phyloP scores from a whole-genome alignment of 306 rosid species.

The Cicer pinnatifidum region DNA sequence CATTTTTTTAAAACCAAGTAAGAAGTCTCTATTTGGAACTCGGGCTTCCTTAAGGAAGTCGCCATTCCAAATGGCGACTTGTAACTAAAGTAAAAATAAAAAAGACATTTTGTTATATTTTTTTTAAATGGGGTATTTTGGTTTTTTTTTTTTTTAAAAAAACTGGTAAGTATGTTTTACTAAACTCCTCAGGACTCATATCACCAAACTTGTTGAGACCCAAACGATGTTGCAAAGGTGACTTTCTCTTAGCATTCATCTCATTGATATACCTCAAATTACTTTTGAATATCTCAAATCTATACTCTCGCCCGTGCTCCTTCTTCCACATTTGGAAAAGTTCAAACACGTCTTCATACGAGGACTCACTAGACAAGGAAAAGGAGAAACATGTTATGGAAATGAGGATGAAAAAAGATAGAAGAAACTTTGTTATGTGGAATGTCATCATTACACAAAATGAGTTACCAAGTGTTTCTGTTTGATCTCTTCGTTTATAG shows the following conservation, averaged over 20 bases:
- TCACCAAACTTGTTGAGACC: constrained; percentile 72
- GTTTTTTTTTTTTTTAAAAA: too few species aligned
- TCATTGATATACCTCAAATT: constrained; percentile 58
- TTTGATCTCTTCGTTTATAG: background rate
- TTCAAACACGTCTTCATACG: constrained; percentile 53
- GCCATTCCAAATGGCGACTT: too few species aligned
- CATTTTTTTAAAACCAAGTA: too few species aligned
- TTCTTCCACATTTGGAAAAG: constrained; percentile 61
- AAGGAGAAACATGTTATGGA: constrained; percentile 44
- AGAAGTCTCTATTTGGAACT: too few species aligned
- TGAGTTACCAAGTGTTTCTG: constrained; percentile 2
- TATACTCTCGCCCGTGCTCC: constrained; percentile 57
- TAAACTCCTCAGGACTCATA: constrained; percentile 64
- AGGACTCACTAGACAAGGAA: constrained; percentile 45
- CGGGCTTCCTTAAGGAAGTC: too few species aligned
- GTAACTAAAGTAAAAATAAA: too few species aligned
- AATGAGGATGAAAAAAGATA: constrained; percentile 29
- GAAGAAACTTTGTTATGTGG: constrained; percentile 37
- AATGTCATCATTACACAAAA: constrained; percentile 45
- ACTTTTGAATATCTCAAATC: constrained; percentile 55
- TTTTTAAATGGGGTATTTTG: too few species aligned
- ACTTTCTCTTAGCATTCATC: constrained; percentile 52
- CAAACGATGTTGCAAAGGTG: constrained; percentile 37
- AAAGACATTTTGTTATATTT: too few species aligned
- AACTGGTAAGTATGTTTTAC: constrained; percentile 38